phyloP scores from a whole-genome alignment of 768 basidiomycete genomes.

The Phlebiopsis gigantea region DNA sequence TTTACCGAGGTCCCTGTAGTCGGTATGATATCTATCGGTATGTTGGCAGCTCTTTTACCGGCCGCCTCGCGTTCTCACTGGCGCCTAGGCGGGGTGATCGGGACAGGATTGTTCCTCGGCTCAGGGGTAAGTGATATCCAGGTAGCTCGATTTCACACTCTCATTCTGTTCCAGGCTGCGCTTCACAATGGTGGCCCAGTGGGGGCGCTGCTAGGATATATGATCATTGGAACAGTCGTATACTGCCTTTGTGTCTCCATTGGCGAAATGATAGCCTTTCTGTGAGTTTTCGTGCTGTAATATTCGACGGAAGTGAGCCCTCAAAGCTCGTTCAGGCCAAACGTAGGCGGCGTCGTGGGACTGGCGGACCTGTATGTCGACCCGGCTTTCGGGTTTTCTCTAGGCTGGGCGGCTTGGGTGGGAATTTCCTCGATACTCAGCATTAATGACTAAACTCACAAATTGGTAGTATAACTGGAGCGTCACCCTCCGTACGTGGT shows the following conservation, averaged over 20 bases:
- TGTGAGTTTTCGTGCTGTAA: slow-evolving; percentile 13
- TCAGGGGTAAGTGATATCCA: slow-evolving; percentile 15
- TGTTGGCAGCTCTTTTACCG: neutral
- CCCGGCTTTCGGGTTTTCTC: slow-evolving; percentile 37
- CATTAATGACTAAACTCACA: slow-evolving; percentile 23
- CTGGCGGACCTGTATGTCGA: slow-evolving; percentile 51
- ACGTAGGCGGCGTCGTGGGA: slow-evolving; percentile 27
- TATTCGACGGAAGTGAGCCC: neutral
- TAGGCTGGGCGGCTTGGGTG: slow-evolving; percentile 45
- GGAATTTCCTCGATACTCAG: neutral
- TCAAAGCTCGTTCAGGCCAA: slow-evolving; percentile 16
- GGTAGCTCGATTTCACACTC: neutral
- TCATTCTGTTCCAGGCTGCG: slow-evolving; percentile 16
- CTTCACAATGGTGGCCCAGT: slow-evolving; percentile 50
- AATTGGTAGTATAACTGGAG: slow-evolving; percentile 22
- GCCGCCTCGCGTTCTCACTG: neutral
- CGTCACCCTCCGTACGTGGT: slow-evolving; percentile 22
- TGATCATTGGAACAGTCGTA: slow-evolving; percentile 35
- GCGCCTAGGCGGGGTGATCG: slow-evolving; percentile 27
- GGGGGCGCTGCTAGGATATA: slow-evolving; percentile 44
- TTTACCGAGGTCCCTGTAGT: slow-evolving; percentile 6
- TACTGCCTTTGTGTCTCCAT: slow-evolving; percentile 31
- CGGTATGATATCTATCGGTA: slow-evolving; percentile 25
- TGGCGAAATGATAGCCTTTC: slow-evolving; percentile 32
- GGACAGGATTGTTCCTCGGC: slow-evolving; percentile 38